Evolutionary conservation across 768 basidiomycete genomes (phyloP), one percentile per base, ranked within the genome.

Genomic region (Suillus paluster): DNA sequence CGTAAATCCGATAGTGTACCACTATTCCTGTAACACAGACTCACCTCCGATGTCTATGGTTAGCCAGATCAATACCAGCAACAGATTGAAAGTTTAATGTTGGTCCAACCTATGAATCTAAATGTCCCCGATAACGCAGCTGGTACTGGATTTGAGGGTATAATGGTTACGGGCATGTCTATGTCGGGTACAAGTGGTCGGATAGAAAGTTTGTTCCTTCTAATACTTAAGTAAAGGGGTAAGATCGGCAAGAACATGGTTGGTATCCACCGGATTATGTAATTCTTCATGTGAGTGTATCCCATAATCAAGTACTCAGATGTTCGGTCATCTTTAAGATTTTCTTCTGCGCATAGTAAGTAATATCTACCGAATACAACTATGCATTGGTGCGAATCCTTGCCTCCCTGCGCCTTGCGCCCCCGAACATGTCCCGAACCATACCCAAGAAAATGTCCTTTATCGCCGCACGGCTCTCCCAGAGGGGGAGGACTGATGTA

Each of bases 11-110:
- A 34, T 33, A 2, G 11, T 25, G 27, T 9, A 33, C 25, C 17
- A n/a, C 10, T 25, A 25, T 44, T 46, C 30, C 23, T 58, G 39
- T 10, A 38, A 27, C 34, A 39, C n/a, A n/a, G n/a, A n/a, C 67
- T 57, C 66, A 79, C 80, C 80, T 67, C 68, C 80, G 45, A 81
- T 78, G 66, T 81, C 81, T 81, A 62, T 33, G 21, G 21, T 48
- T 4, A 11, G 52, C 34, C n/a, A 50, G 6, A 45, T 30, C 30
- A n/a, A n/a, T 65, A 25, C 19, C 42, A 66, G 27, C 58, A 36
- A 30, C 70, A 3, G 11, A 19, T 27, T 27, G 1, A 19, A 54
- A 23, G 5, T 25, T 23, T 54, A 21, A 25, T 27, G 25, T 9
- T 5, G 3, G 39, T 12, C 25, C 19, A 25, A 55, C 80, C 80